phyloP scores from a whole-genome alignment of 805 yeast species.

The Spathaspora arborariae region DNA sequence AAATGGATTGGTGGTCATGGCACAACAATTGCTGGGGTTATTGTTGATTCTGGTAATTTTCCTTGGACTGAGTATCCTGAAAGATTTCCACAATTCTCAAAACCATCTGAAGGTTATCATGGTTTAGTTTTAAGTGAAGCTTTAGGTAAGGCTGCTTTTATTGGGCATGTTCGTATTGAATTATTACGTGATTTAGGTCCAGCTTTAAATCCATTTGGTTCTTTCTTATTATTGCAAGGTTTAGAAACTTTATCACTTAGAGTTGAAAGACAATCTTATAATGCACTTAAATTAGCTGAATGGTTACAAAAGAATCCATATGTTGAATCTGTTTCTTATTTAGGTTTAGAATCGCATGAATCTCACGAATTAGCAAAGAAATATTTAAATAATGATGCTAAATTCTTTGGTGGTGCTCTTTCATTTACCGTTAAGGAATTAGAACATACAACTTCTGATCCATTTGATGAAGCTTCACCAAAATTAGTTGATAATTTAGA shows the following conservation, averaged over 20 bases:
- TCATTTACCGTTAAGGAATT: constrained; percentile 83
- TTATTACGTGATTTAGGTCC: constrained; percentile 92
- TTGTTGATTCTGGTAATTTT: constrained; percentile 88
- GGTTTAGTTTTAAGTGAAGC: constrained; percentile 81
- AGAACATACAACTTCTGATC: constrained; percentile 44
- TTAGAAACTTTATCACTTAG: constrained; percentile 91
- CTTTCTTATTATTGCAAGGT: constrained; percentile 86
- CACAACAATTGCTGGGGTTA: constrained; percentile 87
- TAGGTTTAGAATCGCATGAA: constrained; percentile 78
- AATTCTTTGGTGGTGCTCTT: constrained; percentile 84
- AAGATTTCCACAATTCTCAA: constrained; percentile 85
- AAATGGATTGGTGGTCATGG: constrained; percentile 99
- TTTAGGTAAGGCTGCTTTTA: constrained; percentile 75
- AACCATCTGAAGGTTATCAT: constrained; percentile 93
- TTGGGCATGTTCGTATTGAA: constrained; percentile 78
- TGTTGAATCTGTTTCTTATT: constrained; percentile 88
- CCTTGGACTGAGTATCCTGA: constrained; percentile 85
- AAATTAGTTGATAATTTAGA: constrained; percentile 78
- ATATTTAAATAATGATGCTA: constrained; percentile 52
- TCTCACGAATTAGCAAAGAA: constrained; percentile 81
- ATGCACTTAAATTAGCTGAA: constrained; percentile 76
- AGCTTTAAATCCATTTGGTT: constrained; percentile 78
- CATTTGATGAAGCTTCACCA: constrained; percentile 75
- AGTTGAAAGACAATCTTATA: constrained; percentile 86
- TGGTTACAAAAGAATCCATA: constrained; percentile 68